phyloP scores from a whole-genome alignment of 2,329 filamentous ascomycete genomes.

The Xylaria sp. region DNA sequence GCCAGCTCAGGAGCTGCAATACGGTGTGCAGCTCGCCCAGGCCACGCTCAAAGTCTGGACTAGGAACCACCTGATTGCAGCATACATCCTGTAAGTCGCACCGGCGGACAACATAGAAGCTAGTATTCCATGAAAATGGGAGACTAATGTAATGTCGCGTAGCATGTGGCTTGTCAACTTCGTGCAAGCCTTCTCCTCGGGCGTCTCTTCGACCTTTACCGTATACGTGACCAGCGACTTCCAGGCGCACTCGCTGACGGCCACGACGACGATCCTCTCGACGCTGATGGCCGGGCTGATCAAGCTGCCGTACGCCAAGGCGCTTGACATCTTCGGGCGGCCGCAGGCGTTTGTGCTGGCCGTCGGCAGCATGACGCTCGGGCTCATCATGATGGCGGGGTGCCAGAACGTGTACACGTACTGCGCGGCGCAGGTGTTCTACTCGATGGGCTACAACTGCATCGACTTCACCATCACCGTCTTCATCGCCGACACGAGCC shows the following conservation, averaged over 20 bases:
- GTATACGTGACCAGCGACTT: conserved; percentile 47
- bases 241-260: conserved; percentile 51
- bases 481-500: conserved; percentile 66
- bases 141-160: too few species aligned
- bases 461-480: conserved; percentile 62
- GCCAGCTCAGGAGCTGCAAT: conserved; percentile 12
- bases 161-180: not conserved
- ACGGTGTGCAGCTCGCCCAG: conserved; percentile 16
- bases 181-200: not conserved
- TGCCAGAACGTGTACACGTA: conserved; percentile 56
- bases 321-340: conserved; percentile 50
- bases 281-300: conserved; percentile 38
- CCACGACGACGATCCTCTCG: conserved; percentile 50
- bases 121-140: too few species aligned
- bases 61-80: conserved; percentile 16
- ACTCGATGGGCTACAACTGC: conserved; percentile 60
- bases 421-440: conserved; percentile 56
- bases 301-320: conserved; percentile 47
- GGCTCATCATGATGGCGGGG: conserved; percentile 61
- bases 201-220: conserved; percentile 32
- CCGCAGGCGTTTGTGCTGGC: conserved; percentile 46
- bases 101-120: too few species aligned
- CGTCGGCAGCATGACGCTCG: conserved; percentile 47
- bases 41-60: conserved; percentile 19
- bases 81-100: conserved; percentile 15